These are phyloP conservation scores for Lumnitzera littorea DNA, from an alignment of 345 rosid species.

Conservation along the genomic window DNA sequence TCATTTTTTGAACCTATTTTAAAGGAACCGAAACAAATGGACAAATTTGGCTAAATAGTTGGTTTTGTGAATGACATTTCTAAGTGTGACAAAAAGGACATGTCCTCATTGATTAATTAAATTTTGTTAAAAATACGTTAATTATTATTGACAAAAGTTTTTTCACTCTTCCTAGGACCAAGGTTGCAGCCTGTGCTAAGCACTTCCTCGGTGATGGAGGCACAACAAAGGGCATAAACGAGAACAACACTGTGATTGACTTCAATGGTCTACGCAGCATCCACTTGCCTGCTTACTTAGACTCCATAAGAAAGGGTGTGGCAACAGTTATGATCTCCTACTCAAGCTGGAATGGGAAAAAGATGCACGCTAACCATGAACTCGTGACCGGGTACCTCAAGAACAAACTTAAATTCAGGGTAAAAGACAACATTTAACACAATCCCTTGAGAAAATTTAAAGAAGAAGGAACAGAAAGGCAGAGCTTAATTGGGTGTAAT, in stretches of 20 bases:
- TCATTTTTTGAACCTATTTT: too few species aligned
- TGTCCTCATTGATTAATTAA: not conserved
- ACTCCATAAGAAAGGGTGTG: slow-evolving; percentile 65
- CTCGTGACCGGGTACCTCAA: slow-evolving; percentile 72
- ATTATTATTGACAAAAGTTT: not conserved
- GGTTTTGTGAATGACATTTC: too few species aligned
- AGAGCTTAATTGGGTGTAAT: not conserved
- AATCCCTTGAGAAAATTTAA: not conserved
- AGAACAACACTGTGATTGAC: slow-evolving; percentile 55
- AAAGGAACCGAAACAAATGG: too few species aligned
- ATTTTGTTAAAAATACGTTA: too few species aligned
- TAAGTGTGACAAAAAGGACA: not conserved
- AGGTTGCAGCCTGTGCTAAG: slow-evolving; percentile 91
- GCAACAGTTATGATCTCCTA: slow-evolving; percentile 81
- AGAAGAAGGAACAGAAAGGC: not conserved
- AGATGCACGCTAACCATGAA: slow-evolving; percentile 69
- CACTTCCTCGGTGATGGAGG: slow-evolving; percentile 97
- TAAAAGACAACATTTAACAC: not conserved
- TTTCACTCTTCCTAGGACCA: slow-evolving; percentile 31
- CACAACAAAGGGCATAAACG: slow-evolving; percentile 59
- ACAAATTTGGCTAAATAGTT: too few species aligned
- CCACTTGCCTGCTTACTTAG: slow-evolving; percentile 72
- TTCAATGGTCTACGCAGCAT: slow-evolving; percentile 39
- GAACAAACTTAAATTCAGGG: slow-evolving; percentile 57
- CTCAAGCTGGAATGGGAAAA: slow-evolving; percentile 82